phyloP scores from a whole-genome alignment of 164 flowering plant genomes.

The Piper longum region DNA sequence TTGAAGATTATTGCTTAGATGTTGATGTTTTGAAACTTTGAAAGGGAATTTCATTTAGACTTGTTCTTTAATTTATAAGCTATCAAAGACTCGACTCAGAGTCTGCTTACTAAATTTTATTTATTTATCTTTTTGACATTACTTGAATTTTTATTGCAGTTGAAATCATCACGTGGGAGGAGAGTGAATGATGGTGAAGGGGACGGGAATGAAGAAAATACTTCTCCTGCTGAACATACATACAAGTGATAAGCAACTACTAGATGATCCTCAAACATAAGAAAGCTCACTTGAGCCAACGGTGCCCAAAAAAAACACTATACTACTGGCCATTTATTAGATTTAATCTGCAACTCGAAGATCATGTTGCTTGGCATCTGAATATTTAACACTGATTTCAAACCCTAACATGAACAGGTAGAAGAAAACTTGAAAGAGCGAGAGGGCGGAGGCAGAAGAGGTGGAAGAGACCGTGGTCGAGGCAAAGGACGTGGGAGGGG shows the following conservation, averaged over 20 bases:
- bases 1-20: too few species aligned
- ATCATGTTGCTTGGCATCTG: neutral
- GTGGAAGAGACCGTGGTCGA: conserved; percentile 37
- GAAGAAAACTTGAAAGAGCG: conserved; percentile 44
- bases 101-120: too few species aligned
- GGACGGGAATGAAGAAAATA: conserved; percentile 42
- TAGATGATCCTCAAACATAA: conserved; percentile 30
- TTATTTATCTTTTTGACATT: neutral
- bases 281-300: conserved; percentile 30
- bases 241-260: conserved; percentile 33
- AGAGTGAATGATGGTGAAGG: conserved; percentile 46
- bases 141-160: conserved; percentile 12
- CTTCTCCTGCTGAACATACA: conserved; percentile 37
- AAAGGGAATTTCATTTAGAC: too few species aligned
- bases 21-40: too few species aligned
- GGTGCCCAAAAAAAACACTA: conserved; percentile 18
- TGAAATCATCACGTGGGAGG: conserved; percentile 33
- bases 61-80: too few species aligned
- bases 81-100: too few species aligned
- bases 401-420: conserved; percentile 23
- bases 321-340: too few species aligned
- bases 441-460: conserved; percentile 46
- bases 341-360: too few species aligned
- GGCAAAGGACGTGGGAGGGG: conserved; percentile 65
- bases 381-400: neutral